Conservation (phyloP, 2,329 filamentous ascomycete genomes). For the Diplodia scrobiculata region DNA sequence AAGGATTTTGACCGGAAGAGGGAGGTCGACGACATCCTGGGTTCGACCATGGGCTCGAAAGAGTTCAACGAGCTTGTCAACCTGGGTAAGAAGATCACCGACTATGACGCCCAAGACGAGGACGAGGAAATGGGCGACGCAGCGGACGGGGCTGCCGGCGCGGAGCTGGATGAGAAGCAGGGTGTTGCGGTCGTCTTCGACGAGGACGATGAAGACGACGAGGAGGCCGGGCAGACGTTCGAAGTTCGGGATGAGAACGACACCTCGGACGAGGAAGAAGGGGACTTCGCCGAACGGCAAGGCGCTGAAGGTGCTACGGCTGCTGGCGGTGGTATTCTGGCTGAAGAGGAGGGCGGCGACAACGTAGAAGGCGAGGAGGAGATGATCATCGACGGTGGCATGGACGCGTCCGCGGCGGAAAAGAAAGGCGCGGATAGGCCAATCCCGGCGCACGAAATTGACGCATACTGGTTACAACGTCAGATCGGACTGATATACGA, state of each 20-base stretch:
- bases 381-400: conserved; percentile 77
- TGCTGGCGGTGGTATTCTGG: conserved; percentile 44
- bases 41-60: conserved; percentile 77
- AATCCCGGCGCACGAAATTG: conserved; percentile 84
- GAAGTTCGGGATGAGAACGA: conserved; percentile 82
- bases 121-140: conserved; percentile 79
- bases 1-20: conserved; percentile 99
- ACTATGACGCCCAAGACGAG: conserved; percentile 95
- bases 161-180: conserved; percentile 88
- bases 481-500: conserved; percentile 86
- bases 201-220: conserved; percentile 78
- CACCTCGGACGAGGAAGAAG: conserved; percentile 72
- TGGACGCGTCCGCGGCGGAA: conserved; percentile 47
- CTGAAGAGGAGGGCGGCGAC: conserved; percentile 36
- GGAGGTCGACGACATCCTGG: conserved; percentile 90
- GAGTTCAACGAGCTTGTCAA: conserved; percentile 97
- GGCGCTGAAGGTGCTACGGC: conserved; percentile 55
- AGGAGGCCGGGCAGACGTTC: conserved; percentile 73
- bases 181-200: conserved; percentile 98
- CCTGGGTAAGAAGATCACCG: conserved; percentile 96
- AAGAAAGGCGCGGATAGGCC: conserved; percentile 56
- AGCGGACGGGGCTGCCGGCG: conserved; percentile 60
- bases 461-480: conserved; percentile 95
- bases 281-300: conserved; percentile 62
- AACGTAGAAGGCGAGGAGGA: conserved; percentile 65